phyloP scores from a whole-genome alignment of 805 yeast genomes.

The Wickerhamia fluorescens region DNA sequence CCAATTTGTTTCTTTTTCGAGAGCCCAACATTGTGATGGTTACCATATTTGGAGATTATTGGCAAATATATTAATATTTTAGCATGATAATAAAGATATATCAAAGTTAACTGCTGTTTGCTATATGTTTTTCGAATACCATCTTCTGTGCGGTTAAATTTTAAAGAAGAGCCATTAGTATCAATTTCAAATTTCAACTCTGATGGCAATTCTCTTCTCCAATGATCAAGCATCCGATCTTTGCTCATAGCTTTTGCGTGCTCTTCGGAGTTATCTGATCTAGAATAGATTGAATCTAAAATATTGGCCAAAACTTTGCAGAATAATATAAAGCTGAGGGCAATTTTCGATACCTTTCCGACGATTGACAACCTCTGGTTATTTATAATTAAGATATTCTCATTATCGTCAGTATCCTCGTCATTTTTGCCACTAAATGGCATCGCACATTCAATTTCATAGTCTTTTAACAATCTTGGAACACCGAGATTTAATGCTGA shows the following conservation, averaged over 20 bases:
- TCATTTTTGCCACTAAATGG: conserved; percentile 52
- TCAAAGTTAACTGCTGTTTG: conserved; percentile 46
- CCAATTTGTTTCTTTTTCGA: conserved; percentile 33
- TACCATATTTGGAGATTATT: conserved; percentile 33
- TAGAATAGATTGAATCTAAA: conserved; percentile 61
- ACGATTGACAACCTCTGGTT: conserved; percentile 54
- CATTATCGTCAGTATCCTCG: conserved; percentile 35
- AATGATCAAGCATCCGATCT: conserved; percentile 69
- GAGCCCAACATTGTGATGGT: conserved; percentile 35
- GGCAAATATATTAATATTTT: conserved; percentile 37
- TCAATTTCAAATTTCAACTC: conserved; percentile 59
- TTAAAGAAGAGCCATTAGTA: conserved; percentile 48
- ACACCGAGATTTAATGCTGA: conserved; percentile 73
- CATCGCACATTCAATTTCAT: conserved; percentile 78
- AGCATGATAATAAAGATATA: conserved; percentile 39
- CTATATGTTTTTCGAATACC: too few relatives aligned
- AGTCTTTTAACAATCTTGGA: conserved; percentile 72
- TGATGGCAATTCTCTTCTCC: conserved; percentile 67
- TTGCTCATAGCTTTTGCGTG: conserved; percentile 20
- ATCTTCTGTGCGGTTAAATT: conserved; percentile 17
- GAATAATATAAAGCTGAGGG: conserved; percentile 60
- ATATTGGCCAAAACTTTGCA: conserved; percentile 69
- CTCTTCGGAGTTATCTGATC: conserved; percentile 35
- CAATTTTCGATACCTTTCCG: conserved; percentile 61
- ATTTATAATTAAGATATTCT: conserved; percentile 53